A percentile compares a stretch with the other conserved stretches of the same genome.
phyloP scores from a whole-genome alignment of 345 rosid species.

The Murraya paniculata region DNA sequence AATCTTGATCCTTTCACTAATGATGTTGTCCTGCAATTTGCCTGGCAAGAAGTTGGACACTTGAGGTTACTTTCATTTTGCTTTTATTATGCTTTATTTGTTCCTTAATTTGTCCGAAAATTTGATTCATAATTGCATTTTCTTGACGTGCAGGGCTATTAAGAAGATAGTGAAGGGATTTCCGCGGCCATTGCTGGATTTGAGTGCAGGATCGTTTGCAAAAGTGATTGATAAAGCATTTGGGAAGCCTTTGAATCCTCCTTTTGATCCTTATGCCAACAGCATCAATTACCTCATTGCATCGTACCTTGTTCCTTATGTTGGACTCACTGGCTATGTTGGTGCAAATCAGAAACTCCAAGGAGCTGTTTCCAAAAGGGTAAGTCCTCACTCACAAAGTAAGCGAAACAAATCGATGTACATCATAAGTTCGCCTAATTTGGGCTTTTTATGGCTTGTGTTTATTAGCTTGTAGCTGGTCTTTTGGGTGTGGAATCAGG shows the following conservation, averaged over 20 bases:
- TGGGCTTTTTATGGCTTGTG: background rate
- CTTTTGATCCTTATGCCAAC: slow-evolving; percentile 68
- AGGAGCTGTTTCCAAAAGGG: slow-evolving; percentile 46
- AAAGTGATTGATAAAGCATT: slow-evolving; percentile 50
- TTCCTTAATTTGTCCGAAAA: background rate
- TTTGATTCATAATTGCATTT: background rate
- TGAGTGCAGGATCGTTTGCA: slow-evolving; percentile 59
- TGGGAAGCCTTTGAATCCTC: slow-evolving; percentile 47
- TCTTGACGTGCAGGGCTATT: slow-evolving; percentile 51
- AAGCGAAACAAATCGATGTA: background rate
- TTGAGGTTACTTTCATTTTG: slow-evolving; percentile 38
- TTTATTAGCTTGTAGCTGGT: slow-evolving; percentile 65
- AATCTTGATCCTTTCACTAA: slow-evolving; percentile 49
- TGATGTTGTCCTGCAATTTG: slow-evolving; percentile 73
- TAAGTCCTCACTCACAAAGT: slow-evolving; percentile 11
- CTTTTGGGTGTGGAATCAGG: slow-evolving; percentile 78
- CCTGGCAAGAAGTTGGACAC: slow-evolving; percentile 90
- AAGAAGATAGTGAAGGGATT: slow-evolving; percentile 63
- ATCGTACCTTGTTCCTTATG: slow-evolving; percentile 74
- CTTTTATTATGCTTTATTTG: background rate
- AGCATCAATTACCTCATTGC: slow-evolving; percentile 62
- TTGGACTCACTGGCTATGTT: slow-evolving; percentile 79
- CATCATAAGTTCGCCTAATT: background rate
- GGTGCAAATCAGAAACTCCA: slow-evolving; percentile 67
- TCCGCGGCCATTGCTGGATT: slow-evolving; percentile 72